Evolutionary conservation across 352 stramenopile species (phyloP), one percentile per base, ranked within the genome.

Genomic region (Blastocystis sp.): DNA sequence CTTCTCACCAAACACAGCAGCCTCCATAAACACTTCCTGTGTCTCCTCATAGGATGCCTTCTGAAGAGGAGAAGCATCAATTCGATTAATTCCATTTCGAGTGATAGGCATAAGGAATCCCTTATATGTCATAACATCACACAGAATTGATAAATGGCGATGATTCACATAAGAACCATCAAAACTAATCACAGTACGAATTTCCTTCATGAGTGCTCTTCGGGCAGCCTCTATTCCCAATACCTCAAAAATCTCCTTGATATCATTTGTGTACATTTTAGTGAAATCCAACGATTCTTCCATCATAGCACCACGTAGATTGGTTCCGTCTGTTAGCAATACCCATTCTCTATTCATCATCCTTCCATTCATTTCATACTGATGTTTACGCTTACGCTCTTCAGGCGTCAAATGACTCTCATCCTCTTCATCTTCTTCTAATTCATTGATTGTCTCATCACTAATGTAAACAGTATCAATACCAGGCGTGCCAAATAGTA

Each of bases 131-230:
- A 99, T 99, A 19, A 98, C 96, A 92, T 99, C 97, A 48, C 97
- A 96, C 56, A 99, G 92, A 90, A 96, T 98, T 53, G 96, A 95
- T 90, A 99, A 91, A 92, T 99, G 97, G 78, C 97, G 95, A 92
- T 99, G 99, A 91, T 99, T 99, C 62, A 99, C 97, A 92, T 99
- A 99, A 22, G 96, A 96, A 91, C 96, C 96, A 94, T 99, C 97
- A 91, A 99, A 99, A 81, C 94, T 98, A 92, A 99, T 98, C 42
- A 99, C 95, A 90, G 97, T 96, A 58, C 96, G 94, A 53, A 99
- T 95, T 91, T 99, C 97, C 90, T 98, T 96, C 89, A 97, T 92
- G 87, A 97, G 87, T 48, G 94, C 93, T 33, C 94, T 93, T 78
- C 94, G 93, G 73, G 95, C 93, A 76, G 94, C 94, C 88, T 97